Base-by-base conservation (phyloP, 2,329 filamentous ascomycete genomes). In the Mollisia scopiformis region DNA sequence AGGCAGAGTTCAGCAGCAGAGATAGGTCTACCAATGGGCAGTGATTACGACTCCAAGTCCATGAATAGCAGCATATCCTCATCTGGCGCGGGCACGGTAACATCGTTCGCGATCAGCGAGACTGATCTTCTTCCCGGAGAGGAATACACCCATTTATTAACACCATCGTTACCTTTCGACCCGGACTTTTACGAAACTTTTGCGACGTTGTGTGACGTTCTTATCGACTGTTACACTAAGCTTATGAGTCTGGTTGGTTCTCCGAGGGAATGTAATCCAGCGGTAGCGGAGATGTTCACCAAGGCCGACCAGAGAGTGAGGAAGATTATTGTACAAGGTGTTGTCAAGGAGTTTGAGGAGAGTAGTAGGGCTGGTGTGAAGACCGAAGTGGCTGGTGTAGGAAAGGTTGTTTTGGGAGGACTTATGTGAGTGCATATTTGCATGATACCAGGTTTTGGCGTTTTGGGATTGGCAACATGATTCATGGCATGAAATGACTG, bases 121-220 rank as follows among this genome's bases (percentile, higher is more conserved):
- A 84, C 81, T 7, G 90, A 92, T 65, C 81, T 92, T 25, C 79
- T 91, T 1, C 89, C 90, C 0, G 92, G 93, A 37, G 93, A 96
- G 72, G 92, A 96, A 71, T 99, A 97, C 75, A 87, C 88, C 0
- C 88, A 94, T 74, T 82, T 99, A 1, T 83, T 97, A 21, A 98
- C 94, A n/a, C 95, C 95, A 0, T 89, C 88, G 16, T 79, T 99
- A 51, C 95, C 95, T 0, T 99, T 99, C 72, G 93, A 98, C 66
- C 95, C 95, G 0, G 95, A 99, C 76, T 99, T 97, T 72, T 95
- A 94, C 75, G 93, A 96, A 78, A 97, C 93, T 0, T 98, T 98
- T 78, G 90, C 93, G 14, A 97, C 95, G 13, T 82, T 99, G 6
- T 98, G 95, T 78, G 95, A 99, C 73, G 92, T 96, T 2, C 79